A percentile compares a stretch with the other conserved stretches of the same genome.
Evolutionary conservation across 352 stramenopile species (phyloP).

Genomic region (Peronospora tabacina): DNA sequence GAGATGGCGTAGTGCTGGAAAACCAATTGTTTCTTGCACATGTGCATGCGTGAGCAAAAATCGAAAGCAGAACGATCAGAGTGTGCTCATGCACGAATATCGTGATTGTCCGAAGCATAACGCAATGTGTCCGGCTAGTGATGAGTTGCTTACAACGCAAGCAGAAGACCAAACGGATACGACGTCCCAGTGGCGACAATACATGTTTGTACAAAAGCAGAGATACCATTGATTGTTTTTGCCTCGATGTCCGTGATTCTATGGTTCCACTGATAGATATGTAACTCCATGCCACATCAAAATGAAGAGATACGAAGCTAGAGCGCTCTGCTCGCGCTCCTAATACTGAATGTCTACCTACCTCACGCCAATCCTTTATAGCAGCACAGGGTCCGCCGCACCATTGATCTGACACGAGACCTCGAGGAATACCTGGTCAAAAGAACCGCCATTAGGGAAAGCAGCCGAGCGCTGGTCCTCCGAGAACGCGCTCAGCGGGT

Average conservation of each 20-base stretch:
- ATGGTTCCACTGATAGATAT: constrained; percentile 26
- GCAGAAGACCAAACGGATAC: background rate
- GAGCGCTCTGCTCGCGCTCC: constrained; percentile 27
- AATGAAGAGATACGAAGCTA: constrained; percentile 25
- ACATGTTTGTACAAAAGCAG: constrained; percentile 5
- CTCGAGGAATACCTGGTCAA: constrained; percentile 66
- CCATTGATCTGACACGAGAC: constrained; percentile 71
- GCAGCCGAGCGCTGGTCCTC: constrained; percentile 38
- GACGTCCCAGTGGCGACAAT: background rate
- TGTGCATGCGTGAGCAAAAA: constrained; percentile 5
- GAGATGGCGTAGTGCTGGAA: constrained; percentile 24
- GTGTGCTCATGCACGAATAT: background rate
- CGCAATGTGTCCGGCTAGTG: background rate
- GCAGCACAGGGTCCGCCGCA: constrained; percentile 18
- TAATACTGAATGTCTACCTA: constrained; percentile 35
- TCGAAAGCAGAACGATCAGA: background rate
- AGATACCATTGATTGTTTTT: constrained; percentile 25
- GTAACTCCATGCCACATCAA: constrained; percentile 19
- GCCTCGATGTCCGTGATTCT: constrained; percentile 10
- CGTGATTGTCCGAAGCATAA: background rate
- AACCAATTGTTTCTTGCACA: background rate
- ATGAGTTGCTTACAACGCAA: background rate
- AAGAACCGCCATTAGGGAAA: constrained; percentile 18
- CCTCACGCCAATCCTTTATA: constrained; percentile 16
- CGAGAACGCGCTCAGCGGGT: constrained; percentile 74